Conservation (phyloP, 148 eudicot genomes). For the Polygonum aviculare region DNA sequence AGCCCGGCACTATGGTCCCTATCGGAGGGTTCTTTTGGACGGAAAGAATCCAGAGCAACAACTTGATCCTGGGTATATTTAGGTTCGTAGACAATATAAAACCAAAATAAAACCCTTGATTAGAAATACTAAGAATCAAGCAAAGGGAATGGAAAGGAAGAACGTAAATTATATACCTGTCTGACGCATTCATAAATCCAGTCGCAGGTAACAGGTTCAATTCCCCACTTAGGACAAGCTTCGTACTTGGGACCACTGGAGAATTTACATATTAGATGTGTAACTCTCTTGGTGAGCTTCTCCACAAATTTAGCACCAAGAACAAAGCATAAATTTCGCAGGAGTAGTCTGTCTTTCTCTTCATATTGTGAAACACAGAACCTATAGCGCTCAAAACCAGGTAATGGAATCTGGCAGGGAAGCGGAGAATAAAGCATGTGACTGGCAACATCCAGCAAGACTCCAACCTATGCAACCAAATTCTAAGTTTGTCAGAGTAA, state of each 20-base stretch:
- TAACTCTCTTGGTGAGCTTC: conserved; percentile 61
- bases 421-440: conserved; percentile 94
- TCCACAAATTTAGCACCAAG: conserved; percentile 73
- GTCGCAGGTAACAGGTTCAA: conserved; percentile 54
- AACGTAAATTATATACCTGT: conserved; percentile 38
- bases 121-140: not conserved
- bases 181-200: conserved; percentile 83
- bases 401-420: conserved; percentile 78
- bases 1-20: conserved; percentile 56
- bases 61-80: conserved; percentile 46
- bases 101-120: not conserved
- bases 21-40: conserved; percentile 59
- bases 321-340: conserved; percentile 75
- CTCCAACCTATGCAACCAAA: conserved; percentile 43
- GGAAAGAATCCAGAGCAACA: conserved; percentile 40
- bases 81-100: not conserved
- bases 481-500: not conserved
- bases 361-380: conserved; percentile 81
- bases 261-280: conserved; percentile 78
- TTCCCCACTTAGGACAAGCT: conserved; percentile 71
- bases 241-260: conserved; percentile 72
- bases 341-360: conserved; percentile 63
- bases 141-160: not conserved
- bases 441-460: conserved; percentile 67
- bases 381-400: conserved; percentile 51